Evolutionary conservation across 2,329 filamentous ascomycete species (phyloP).

Genomic region (Rutstroemia sp.): DNA sequence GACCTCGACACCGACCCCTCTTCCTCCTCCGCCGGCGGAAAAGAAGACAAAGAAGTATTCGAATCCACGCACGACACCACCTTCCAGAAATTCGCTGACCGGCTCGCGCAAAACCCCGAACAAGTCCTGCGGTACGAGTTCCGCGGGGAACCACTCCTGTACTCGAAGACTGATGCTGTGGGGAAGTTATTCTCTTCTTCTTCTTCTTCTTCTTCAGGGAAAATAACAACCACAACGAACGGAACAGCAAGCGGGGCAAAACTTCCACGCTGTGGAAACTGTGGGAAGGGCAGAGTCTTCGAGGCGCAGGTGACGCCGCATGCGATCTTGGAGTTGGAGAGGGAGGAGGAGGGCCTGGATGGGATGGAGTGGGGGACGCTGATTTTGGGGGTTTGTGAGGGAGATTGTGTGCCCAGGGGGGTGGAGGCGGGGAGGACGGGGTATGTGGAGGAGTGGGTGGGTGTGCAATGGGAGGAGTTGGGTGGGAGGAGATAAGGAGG

Average conservation of each 20-base stretch:
- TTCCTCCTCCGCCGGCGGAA: slow-evolving; percentile 31
- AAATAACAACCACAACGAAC: slow-evolving; percentile 17
- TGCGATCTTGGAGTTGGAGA: slow-evolving; percentile 81
- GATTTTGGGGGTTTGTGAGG: slow-evolving; percentile 75
- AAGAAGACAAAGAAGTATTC: slow-evolving; percentile 64
- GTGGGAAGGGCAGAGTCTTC: slow-evolving; percentile 69
- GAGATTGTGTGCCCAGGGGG: slow-evolving; percentile 62
- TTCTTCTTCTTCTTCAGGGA: not conserved
- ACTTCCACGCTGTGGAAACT: slow-evolving; percentile 71
- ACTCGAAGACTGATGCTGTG: slow-evolving; percentile 68
- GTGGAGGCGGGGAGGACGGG: slow-evolving; percentile 51
- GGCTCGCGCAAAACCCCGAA: slow-evolving; percentile 72
- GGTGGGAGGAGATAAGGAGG: slow-evolving; percentile 12
- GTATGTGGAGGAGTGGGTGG: slow-evolving; percentile 93
- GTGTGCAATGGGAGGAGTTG: slow-evolving; percentile 93
- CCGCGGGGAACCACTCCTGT: slow-evolving; percentile 65
- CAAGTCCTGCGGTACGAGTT: slow-evolving; percentile 80
- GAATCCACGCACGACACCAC: slow-evolving; percentile 68
- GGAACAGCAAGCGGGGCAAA: slow-evolving; percentile 26
- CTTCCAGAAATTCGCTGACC: slow-evolving; percentile 75
- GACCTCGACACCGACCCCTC: slow-evolving; percentile 37
- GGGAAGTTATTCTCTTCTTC: slow-evolving; percentile 49
- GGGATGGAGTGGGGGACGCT: slow-evolving; percentile 99
- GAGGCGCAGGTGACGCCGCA: slow-evolving; percentile 91
- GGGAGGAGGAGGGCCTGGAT: slow-evolving; percentile 36